Evolutionary conservation across 139 green algal genomes (phyloP), one percentile per base, ranked within the genome.

Genomic region (Chlamydomonas sp.): DNA sequence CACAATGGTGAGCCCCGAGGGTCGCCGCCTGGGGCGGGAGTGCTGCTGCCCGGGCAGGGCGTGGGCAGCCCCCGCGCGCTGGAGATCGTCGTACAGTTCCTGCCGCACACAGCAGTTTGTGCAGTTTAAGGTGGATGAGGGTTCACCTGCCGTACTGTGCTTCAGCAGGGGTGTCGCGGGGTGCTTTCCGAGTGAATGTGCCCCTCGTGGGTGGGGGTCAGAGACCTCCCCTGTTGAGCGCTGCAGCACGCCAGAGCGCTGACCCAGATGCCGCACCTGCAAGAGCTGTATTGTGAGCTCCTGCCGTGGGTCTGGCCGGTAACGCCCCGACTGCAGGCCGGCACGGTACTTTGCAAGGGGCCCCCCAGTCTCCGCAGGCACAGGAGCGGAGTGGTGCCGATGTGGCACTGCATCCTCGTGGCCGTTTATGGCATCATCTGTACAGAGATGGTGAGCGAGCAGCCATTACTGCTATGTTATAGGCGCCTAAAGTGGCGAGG

Each of bases 251-350:
- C 20, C 5, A 79, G 8, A 3, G 4, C 14, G 66, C 66, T 10
- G n/a, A 78, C 15, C 59, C 5, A 68, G 60, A 20, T 3, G 4
- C 4, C 79, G 7, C 80, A 94, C 93, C 89, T 96, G 92, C 67
- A 98, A 89, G 72, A 91, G 91, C 9, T 89, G 9, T 4, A 97
- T 91, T 1, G 95, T 96, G 1, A 88, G 63, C 78, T 96, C 92
- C 92, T 98, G 96, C 4, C 94, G 92, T 0, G 94, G 91, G 78
- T 98, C 96, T 66, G 91, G 79, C 18, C 95, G 91, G 79, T 94
- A 95, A 6, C 93, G 49, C 0, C 93, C 93, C 63, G 84, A 79
- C 12, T 90, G 8, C 7, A 93, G 78, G 0, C 93, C 90, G 1
- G 89, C 80, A 3, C 88, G 64, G 59, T 97, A 98, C 20, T 91